These are phyloP conservation scores for Phalaenopsis aphrodite DNA, from an alignment of 106 monocot species.

Conservation along the genomic window DNA sequence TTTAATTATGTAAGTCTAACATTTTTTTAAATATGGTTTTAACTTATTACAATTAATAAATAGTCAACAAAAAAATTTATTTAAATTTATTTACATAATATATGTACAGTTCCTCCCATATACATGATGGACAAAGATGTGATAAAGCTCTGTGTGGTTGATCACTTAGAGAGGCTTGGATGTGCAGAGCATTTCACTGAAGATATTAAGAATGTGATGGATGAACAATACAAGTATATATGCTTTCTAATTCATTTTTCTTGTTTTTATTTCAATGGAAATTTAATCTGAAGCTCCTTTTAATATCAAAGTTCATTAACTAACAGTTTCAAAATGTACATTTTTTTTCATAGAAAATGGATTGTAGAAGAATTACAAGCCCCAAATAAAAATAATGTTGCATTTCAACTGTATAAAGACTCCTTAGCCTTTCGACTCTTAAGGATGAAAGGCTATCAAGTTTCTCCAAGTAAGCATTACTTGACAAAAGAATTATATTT, in stretches of 20 bases:
- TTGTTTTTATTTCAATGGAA: no score
- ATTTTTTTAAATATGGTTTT: no score
- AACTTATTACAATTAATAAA: no score
- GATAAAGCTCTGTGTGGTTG: slow-evolving; percentile 18
- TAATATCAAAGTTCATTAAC: no score
- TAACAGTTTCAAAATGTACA: not conserved
- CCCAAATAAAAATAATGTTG: not conserved
- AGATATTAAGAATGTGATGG: slow-evolving; percentile 12
- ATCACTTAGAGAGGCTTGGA: slow-evolving; percentile 24
- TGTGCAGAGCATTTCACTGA: slow-evolving; percentile 12
- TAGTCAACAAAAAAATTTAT: not conserved
- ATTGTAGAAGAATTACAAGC: not conserved
- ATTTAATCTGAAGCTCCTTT: no score
- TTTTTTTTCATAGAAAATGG: slow-evolving; percentile 5
- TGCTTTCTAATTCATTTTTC: not conserved
- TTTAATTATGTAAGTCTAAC: no score
- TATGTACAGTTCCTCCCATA: slow-evolving; percentile 4
- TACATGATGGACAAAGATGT: slow-evolving; percentile 13
- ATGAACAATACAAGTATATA: slow-evolving; percentile 10
- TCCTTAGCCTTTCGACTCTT: slow-evolving; percentile 21
- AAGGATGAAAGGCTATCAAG: slow-evolving; percentile 18
- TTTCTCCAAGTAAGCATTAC: slow-evolving; percentile 20
- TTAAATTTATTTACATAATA: not conserved
- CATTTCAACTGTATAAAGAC: slow-evolving; percentile 10
- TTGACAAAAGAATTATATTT: no score